Percentiles rank a stretch among this genome's conserved stretches.
Evolutionary conservation across 2,329 filamentous ascomycete species (phyloP).

Genomic region (Gyromitra esculenta): DNA sequence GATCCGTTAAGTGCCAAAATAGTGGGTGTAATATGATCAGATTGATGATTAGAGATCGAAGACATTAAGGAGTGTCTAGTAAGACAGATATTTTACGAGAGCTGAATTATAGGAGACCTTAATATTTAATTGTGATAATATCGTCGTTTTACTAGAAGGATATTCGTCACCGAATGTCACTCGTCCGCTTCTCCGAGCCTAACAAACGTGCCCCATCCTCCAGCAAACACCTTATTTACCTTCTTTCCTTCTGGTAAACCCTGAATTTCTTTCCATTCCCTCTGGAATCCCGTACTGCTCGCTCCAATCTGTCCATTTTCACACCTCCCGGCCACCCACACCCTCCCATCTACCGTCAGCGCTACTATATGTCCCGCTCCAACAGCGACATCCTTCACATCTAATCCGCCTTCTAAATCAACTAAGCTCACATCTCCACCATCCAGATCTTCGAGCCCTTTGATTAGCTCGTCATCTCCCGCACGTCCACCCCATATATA

Average conservation of each 20-base stretch:
- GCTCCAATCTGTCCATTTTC: conserved; percentile 48
- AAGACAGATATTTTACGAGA: too few species aligned
- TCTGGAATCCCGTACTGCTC: background rate
- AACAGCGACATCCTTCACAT: conserved; percentile 61
- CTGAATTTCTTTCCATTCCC: conserved; percentile 46
- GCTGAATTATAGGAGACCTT: too few species aligned
- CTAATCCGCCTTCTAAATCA: conserved; percentile 56
- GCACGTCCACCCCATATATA: conserved; percentile 52
- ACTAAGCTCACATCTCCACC: conserved; percentile 40
- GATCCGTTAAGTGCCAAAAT: background rate
- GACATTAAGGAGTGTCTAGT: too few species aligned
- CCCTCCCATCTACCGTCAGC: conserved; percentile 39
- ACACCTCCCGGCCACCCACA: conserved; percentile 41
- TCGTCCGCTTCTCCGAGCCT: conserved; percentile 3
- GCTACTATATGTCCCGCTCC: conserved; percentile 63
- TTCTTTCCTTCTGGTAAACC: background rate
- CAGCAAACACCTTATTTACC: conserved; percentile 18
- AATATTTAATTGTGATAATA: too few species aligned
- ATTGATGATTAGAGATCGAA: too few species aligned
- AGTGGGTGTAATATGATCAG: too few species aligned
- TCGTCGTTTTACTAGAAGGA: background rate
- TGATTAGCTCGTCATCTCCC: conserved; percentile 8
- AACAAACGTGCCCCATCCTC: conserved; percentile 46
- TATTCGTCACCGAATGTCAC: conserved; percentile 17
- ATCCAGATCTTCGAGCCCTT: conserved; percentile 6